Evolutionary conservation across 805 yeast species (phyloP), one percentile per base, ranked within the genome.

Genomic region (Candida succiphila): DNA sequence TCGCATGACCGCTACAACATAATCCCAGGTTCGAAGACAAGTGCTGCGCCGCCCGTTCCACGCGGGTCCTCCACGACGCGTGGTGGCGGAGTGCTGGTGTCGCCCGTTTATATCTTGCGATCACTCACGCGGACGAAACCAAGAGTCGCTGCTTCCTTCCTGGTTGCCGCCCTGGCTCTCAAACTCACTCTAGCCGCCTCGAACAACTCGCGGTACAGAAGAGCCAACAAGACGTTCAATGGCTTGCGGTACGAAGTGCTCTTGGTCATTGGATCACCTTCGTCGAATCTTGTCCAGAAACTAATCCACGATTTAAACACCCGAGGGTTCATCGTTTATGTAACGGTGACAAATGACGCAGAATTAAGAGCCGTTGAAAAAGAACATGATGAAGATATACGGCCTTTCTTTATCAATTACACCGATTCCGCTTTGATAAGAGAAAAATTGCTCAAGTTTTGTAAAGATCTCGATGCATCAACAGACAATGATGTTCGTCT

Each of bases 231-330:
- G 37, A 61, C 85, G 22, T 44, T 68, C 5, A 77, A 77, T 39
- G 92, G 94, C 2, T 81, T 83, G 3, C 60, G 95, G 32, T 67
- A 69, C 38, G 92, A 84, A 44, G 89, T 82, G 7, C 72, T 85
- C 3, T 59, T 86, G 16, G 59, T 85, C 4, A 67, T 84, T 4
- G 94, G 94, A 1, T 77, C 86, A 2, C 87, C 88, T 2, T 64
- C 73, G 3, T 89, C 82, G 40, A 85, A 86, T 1, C 58, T 83
- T 36, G 75, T 85, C 1, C 65, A 83, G 37, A 63, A 77, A 33
- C 58, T 85, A 21, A 83, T 87, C 1, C 65, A 71, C 36, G 95
- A 85, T 50, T 65, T 85, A 41, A 87, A 83, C 41, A 68, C 69
- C 29, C 62, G 94, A 34, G 94, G 95, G 1, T 84, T 81, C 49